Percentiles rank a stretch among this genome's conserved stretches.
Conservation (phyloP, 768 basidiomycete genomes). For the Heimioporus sp. region DNA sequence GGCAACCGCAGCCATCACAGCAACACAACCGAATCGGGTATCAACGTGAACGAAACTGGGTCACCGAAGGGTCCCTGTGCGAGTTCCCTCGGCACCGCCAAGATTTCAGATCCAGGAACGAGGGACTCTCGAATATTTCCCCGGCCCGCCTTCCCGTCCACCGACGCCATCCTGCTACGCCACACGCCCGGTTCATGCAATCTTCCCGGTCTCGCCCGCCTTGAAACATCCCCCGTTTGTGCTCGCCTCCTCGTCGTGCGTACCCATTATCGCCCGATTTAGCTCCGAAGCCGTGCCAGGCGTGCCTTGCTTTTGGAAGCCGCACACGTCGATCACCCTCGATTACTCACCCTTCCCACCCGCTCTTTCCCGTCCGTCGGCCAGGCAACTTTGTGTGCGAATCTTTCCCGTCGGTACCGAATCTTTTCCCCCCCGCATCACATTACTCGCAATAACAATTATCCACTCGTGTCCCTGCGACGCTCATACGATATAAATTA, state of each 20-base stretch:
- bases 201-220: neutral
- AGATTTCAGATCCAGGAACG: conserved; percentile 40
- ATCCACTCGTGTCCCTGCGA: too few relatives aligned
- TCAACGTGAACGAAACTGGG: conserved; percentile 28
- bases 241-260: neutral
- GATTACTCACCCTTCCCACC: conserved; percentile 11
- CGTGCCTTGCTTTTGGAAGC: conserved; percentile 28
- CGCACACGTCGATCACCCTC: conserved; percentile 30
- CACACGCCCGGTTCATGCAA: conserved; percentile 10
- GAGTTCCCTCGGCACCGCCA: conserved; percentile 43
- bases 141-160: conserved; percentile 9
- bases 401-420: conserved; percentile 9
- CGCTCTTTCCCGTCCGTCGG: conserved; percentile 14
- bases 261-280: conserved; percentile 13
- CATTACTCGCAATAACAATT: neutral
- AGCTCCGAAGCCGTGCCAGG: conserved; percentile 13
- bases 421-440: conserved; percentile 3
- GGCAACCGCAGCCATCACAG: conserved; percentile 32
- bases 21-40: conserved; percentile 37
- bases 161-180: too few relatives aligned
- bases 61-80: conserved; percentile 23
- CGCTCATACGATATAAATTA: conserved; percentile 9
- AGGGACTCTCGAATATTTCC: conserved; percentile 12
- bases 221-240: neutral
- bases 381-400: neutral